Evolutionary conservation across 108 stramenopile species (phyloP).

Genomic region (Cyclotella sp.): DNA sequence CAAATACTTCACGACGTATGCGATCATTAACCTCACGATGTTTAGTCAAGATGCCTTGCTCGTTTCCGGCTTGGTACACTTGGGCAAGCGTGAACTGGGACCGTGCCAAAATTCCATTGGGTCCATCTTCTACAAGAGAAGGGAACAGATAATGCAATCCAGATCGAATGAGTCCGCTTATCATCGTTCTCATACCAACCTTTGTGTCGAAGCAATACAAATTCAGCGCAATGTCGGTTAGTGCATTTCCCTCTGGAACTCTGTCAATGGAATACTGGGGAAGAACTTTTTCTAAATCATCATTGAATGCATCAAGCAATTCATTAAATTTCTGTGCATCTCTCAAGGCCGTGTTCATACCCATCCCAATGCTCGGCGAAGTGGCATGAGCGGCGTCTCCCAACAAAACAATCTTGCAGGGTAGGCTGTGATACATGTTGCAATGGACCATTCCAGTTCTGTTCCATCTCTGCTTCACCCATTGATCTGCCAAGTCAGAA

Average conservation of each 20-base stretch:
- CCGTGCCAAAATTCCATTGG: constrained; percentile 39
- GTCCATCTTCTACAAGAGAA: constrained; percentile 31
- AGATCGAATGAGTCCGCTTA: constrained; percentile 29
- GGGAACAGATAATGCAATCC: constrained; percentile 52
- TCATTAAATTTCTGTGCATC: constrained; percentile 60
- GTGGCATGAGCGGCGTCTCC: constrained; percentile 71
- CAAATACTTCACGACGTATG: constrained; percentile 58
- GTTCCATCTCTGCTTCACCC: constrained; percentile 65
- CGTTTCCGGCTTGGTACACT: constrained; percentile 49
- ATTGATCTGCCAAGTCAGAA: constrained; percentile 56
- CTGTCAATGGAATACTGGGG: constrained; percentile 56
- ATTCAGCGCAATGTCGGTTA: constrained; percentile 53
- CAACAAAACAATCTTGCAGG: constrained; percentile 45
- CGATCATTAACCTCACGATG: constrained; percentile 52
- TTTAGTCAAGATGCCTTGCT: constrained; percentile 51
- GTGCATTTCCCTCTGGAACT: constrained; percentile 64
- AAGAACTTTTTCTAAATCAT: constrained; percentile 50
- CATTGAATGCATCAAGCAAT: constrained; percentile 50
- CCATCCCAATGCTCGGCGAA: constrained; percentile 63
- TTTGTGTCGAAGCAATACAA: constrained; percentile 55
- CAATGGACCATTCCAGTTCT: constrained; percentile 62
- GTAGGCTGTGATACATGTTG: constrained; percentile 51
- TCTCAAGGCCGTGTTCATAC: constrained; percentile 72
- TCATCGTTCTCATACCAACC: constrained; percentile 30
- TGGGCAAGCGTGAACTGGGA: constrained; percentile 35